Evolutionary conservation across 2,329 filamentous ascomycete genomes (phyloP).

Genomic region (Emericellopsis atlantica): DNA sequence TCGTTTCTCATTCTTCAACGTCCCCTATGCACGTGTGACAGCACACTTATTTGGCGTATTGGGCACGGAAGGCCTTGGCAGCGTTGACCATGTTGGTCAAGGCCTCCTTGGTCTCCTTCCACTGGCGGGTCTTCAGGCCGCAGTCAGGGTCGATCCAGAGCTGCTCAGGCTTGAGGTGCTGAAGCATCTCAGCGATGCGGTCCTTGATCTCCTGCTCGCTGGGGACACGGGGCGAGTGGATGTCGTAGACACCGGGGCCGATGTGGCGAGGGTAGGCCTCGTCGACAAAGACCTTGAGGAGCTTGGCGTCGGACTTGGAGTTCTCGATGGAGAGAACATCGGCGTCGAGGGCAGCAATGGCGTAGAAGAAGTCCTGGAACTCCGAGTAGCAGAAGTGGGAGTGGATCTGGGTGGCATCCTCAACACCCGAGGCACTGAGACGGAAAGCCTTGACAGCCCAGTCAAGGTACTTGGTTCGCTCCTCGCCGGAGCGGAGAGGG

Average conservation of each 20-base stretch:
- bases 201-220: slow-evolving; percentile 97
- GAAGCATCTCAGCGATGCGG: slow-evolving; percentile 94
- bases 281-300: slow-evolving; percentile 96
- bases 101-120: slow-evolving; percentile 96
- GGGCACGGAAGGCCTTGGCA: slow-evolving; percentile 89
- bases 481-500: slow-evolving; percentile 82
- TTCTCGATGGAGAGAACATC: slow-evolving; percentile 99
- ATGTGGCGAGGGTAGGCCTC: slow-evolving; percentile 97
- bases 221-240: slow-evolving; percentile 97
- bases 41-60: slow-evolving; percentile 55
- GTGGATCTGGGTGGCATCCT: slow-evolving; percentile 97
- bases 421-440: slow-evolving; percentile 82
- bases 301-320: slow-evolving; percentile 99
- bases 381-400: slow-evolving; percentile 99
- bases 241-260: slow-evolving; percentile 98
- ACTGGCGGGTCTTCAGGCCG: slow-evolving; percentile 97
- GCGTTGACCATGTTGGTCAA: slow-evolving; percentile 96
- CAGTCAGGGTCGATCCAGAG: slow-evolving; percentile 99
- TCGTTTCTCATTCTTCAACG: slow-evolving; percentile 1
- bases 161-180: slow-evolving; percentile 94
- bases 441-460: slow-evolving; percentile 99
- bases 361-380: slow-evolving; percentile 99
- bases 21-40: slow-evolving; percentile 5
- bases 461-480: slow-evolving; percentile 91
- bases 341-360: slow-evolving; percentile 93